Evolutionary conservation across 805 yeast species (phyloP), one percentile per base, ranked within the genome.

Genomic region (Ogataea angusta): DNA sequence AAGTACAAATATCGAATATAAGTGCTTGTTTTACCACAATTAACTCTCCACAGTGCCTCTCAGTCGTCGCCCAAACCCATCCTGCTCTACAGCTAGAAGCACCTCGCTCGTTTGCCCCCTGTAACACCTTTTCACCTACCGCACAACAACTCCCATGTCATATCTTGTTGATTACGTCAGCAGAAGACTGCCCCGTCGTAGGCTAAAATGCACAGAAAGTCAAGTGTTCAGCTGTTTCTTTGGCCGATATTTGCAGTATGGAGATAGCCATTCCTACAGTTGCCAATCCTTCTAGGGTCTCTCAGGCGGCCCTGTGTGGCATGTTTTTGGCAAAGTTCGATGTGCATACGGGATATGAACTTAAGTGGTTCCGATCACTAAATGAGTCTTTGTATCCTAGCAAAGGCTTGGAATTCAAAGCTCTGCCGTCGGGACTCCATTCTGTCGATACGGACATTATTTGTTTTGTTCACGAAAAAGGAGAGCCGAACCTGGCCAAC

Each of bases 371-470:
- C 43, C 53, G 60, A 30, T 54, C 57, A 1, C 35, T 54, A 6
- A 62, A 60, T 30, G 53, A 57, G 3, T 13, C 42, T 1, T 21
- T 48, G 9, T 51, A 55, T 12, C 47, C 67, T 0, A 52, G 76
- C 18, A 59, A 67, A 22, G 72, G 73, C 10, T 53, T 82, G 3
- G 89, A 82, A 58, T 82, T 72, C 60, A 75, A 78, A 48, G 67
- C 80, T n/a, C 60, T 82, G 31, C 89, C 89, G 0, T 78, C 86
- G 0, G 88, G 90, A 1, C 63, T 80, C 2, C 89, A 82, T 52
- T 68, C 74, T 10, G 66, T 67, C 3, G 57, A 59, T 15, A 42
- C 52, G 10, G 89, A 82, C 52, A 72, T 75, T 2, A 67, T 82
- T 1, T 73, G 75, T 38, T 81, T 82, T 59, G 71, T 69, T 2